Evolutionary conservation across 768 basidiomycete species (phyloP).

Genomic region (Leccinum ochraceum): DNA sequence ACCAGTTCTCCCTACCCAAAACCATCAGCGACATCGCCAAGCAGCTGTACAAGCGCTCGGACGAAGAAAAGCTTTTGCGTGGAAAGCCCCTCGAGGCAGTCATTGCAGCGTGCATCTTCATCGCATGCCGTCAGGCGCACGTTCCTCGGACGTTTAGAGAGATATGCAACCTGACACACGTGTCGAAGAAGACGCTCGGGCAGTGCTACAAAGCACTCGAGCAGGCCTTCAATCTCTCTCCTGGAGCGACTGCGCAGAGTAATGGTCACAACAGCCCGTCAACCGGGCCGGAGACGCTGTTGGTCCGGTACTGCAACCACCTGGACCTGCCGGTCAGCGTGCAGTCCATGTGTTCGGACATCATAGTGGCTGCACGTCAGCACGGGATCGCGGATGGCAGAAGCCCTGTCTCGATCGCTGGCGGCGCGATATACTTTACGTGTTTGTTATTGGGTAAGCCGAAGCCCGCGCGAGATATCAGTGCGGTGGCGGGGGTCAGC

Average conservation of each 20-base stretch:
- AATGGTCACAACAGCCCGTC: slow-evolving; percentile 40
- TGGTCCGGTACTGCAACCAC: slow-evolving; percentile 94
- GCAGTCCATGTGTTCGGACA: slow-evolving; percentile 80
- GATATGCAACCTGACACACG: slow-evolving; percentile 90
- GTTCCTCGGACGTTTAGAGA: slow-evolving; percentile 97
- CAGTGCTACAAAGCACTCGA: slow-evolving; percentile 91
- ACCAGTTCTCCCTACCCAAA: slow-evolving; percentile 91
- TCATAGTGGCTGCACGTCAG: slow-evolving; percentile 77
- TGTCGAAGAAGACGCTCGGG: slow-evolving; percentile 93
- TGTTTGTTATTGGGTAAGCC: slow-evolving; percentile 74
- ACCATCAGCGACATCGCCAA: slow-evolving; percentile 95
- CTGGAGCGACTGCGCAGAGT: slow-evolving; percentile 68
- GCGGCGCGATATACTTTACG: slow-evolving; percentile 93
- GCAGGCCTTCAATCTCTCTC: slow-evolving; percentile 83
- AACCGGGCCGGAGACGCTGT: slow-evolving; percentile 80
- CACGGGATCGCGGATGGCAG: slow-evolving; percentile 91
- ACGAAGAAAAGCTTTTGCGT: slow-evolving; percentile 90
- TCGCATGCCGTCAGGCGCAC: slow-evolving; percentile 92
- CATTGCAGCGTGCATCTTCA: slow-evolving; percentile 97
- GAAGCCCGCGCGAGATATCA: slow-evolving; percentile 84
- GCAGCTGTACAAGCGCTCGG: slow-evolving; percentile 95
- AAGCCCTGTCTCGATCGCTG: slow-evolving; percentile 97
- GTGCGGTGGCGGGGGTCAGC: slow-evolving; percentile 88
- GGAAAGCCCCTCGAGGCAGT: slow-evolving; percentile 92
- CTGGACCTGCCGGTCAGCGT: slow-evolving; percentile 82